phyloP scores from a whole-genome alignment of 1,284 basidiomycete species.

The Apiotrichum porosum region DNA sequence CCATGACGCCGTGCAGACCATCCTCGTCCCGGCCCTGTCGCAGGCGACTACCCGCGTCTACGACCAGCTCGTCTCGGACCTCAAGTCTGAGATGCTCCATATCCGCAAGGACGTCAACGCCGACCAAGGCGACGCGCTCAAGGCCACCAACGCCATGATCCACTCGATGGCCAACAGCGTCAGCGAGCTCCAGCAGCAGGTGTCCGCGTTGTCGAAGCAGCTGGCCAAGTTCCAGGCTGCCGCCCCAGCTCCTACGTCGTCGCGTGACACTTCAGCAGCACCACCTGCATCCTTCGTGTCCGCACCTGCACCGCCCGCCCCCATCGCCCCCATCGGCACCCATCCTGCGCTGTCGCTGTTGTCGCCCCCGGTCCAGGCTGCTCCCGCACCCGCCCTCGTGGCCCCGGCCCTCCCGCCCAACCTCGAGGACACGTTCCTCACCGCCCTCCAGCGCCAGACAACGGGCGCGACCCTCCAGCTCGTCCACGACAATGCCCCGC shows the following conservation, averaged over 20 bases:
- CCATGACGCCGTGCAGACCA: constrained; percentile 21
- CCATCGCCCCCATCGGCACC: neutral
- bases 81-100: constrained; percentile 41
- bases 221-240: constrained; percentile 5
- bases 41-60: constrained; percentile 18
- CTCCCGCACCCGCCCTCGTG: neutral
- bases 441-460: constrained; percentile 19
- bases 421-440: constrained; percentile 34
- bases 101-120: constrained; percentile 21
- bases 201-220: constrained; percentile 24
- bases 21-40: constrained; percentile 29
- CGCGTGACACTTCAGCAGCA: neutral
- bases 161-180: constrained; percentile 20
- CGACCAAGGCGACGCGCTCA: constrained; percentile 18
- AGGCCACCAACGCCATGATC: constrained; percentile 16
- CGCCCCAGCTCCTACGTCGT: neutral
- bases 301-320: constrained; percentile 1
- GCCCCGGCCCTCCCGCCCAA: neutral
- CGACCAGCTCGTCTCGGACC: constrained; percentile 30
- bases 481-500: constrained; percentile 19
- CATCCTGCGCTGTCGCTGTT: neutral
- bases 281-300: neutral
- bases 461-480: constrained; percentile 22
- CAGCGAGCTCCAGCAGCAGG: constrained; percentile 27
- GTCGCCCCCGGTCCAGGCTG: constrained; percentile 3